Base-by-base conservation (phyloP, 2,329 filamentous ascomycete genomes). In the Clarireedia hainanense region DNA sequence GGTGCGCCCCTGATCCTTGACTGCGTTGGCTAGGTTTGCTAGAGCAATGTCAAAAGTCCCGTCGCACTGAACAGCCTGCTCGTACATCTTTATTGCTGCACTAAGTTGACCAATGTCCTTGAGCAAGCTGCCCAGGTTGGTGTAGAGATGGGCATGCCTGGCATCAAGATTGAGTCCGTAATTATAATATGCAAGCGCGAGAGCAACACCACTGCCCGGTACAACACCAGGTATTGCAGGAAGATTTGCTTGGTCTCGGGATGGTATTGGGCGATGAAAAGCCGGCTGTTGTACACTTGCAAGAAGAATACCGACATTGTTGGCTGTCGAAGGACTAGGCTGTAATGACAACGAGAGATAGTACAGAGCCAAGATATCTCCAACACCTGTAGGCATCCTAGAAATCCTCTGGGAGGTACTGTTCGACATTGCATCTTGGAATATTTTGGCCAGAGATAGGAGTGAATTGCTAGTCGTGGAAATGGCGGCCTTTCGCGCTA, bases 261-360 rank as follows among this genome's bases (percentile, higher is more conserved):
- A 64, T 52, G 59, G 64, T 23, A 67, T 64, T 55, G 64, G 65
- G 26, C 64, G 64, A 15, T 71, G 73, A 60, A 72, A 70, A 24
- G 73, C 71, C 7, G 74, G 69, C 64, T 95, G 91, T 67, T 96
- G 94, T 20, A 97, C 88, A 56, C 94, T 89, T 5, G 94, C 94
- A n/a, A 99, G 81, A 27, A 99, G 77, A 55, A 99, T 99, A 3
- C 94, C 94, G 12, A 99, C 91, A 69, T 99, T 99, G 69, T 99
- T 99, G 0, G 94, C 94, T 0, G 94, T 99, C 0, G 94, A 99
- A 2, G 94, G 94, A 65, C 94, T 97, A 48, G 94, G 91, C 61
- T 96, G 94, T 2, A 99, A 78, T 0, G 94, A 95, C 3, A 99
- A 75, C 0, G 94, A 99, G 2, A 99, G 77, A 67, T 99, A 99